These are phyloP conservation scores for Cyberlindnera meyerae DNA, from an alignment of 805 yeast species.

Conservation along the genomic window DNA sequence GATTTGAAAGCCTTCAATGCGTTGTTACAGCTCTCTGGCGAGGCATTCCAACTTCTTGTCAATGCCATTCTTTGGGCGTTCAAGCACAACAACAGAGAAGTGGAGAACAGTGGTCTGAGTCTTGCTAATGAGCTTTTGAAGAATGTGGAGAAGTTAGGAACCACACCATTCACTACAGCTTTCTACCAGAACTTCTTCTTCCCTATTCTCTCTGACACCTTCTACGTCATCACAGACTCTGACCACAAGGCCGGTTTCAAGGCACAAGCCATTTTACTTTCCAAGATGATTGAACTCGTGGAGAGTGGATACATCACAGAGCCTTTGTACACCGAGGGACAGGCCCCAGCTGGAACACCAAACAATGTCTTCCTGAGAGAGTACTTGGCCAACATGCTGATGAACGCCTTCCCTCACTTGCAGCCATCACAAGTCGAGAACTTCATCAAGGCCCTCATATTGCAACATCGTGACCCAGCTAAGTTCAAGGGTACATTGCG, in stretches of 20 bases:
- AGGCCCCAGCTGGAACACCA: constrained; percentile 81
- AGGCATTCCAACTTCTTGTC: constrained; percentile 83
- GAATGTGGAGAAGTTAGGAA: constrained; percentile 75
- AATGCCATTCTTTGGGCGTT: constrained; percentile 98
- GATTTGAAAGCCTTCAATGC: constrained; percentile 83
- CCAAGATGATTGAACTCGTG: constrained; percentile 78
- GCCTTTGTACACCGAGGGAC: constrained; percentile 75
- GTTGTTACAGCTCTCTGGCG: constrained; percentile 81
- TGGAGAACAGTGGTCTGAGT: constrained; percentile 85
- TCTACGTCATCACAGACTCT: constrained; percentile 89
- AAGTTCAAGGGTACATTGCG: constrained; percentile 82
- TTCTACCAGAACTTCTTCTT: constrained; percentile 87
- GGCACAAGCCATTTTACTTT: constrained; percentile 77
- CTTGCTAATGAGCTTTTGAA: constrained; percentile 77
- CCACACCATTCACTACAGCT: constrained; percentile 68
- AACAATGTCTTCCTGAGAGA: constrained; percentile 75
- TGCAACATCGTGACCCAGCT: constrained; percentile 64
- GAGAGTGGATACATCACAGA: constrained; percentile 67
- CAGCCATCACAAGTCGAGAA: constrained; percentile 76
- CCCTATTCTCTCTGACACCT: constrained; percentile 86
- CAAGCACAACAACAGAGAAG: constrained; percentile 95
- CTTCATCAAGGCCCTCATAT: constrained; percentile 72
- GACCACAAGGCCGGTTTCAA: constrained; percentile 97
- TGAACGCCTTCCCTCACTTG: constrained; percentile 89
- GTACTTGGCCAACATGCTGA: constrained; percentile 74